Conservation (phyloP, 208 protist species). For the Leishmania turanica region DNA sequence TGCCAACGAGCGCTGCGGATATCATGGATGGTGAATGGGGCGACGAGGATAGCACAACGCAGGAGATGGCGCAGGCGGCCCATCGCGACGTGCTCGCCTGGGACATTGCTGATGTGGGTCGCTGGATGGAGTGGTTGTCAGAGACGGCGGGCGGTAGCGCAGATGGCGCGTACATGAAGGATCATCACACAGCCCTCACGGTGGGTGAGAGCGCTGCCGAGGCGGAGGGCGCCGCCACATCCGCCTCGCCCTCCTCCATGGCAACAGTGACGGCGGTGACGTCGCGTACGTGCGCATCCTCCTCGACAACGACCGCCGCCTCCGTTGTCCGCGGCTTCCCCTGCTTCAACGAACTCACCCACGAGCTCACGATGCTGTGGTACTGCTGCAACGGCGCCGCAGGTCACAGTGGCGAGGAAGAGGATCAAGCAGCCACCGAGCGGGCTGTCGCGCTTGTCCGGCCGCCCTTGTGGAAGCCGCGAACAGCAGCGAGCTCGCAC, state of each 20-base stretch:
- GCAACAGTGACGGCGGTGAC: constrained; percentile 3
- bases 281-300: not conserved
- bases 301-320: not conserved
- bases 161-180: not conserved
- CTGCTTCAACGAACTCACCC: constrained; percentile 6
- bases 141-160: not conserved
- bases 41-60: not conserved
- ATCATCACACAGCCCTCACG: not conserved
- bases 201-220: not conserved
- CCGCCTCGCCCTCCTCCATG: not conserved
- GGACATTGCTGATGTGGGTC: constrained; percentile 1
- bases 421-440: not conserved
- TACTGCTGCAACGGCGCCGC: not conserved
- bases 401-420: not conserved
- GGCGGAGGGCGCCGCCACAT: not conserved
- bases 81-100: not conserved
- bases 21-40: not conserved
- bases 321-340: not conserved
- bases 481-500: not conserved
- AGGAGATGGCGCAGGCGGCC: not conserved
- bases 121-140: constrained; percentile 4
- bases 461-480: not conserved
- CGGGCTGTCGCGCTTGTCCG: not conserved
- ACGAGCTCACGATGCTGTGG: constrained; percentile 14
- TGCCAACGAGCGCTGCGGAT: not conserved